A percentile compares a stretch with the other conserved stretches of the same genome.
Conservation (phyloP, 306 rosid species). For the Astragalus glycyphyllos region DNA sequence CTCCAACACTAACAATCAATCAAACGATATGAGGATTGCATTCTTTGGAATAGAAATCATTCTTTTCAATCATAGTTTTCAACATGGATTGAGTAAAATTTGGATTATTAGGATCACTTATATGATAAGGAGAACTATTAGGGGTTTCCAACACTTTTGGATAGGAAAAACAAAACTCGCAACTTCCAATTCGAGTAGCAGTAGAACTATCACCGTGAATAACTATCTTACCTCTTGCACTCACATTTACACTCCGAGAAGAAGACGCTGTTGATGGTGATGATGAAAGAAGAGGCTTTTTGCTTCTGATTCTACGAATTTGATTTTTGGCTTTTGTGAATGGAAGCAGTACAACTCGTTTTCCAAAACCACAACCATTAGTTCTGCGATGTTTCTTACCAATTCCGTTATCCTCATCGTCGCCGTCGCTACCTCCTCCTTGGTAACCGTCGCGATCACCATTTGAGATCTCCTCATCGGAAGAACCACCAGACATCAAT, state of each 20-base stretch:
- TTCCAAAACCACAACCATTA: conserved; percentile 36
- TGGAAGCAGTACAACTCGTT: conserved; percentile 49
- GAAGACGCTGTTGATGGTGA: conserved; percentile 26
- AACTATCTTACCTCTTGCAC: conserved; percentile 47
- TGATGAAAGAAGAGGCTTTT: conserved; percentile 35
- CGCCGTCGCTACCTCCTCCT: conserved; percentile 44
- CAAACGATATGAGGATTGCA: conserved; percentile 67
- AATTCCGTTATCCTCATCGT: conserved; percentile 34
- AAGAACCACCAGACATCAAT: conserved; percentile 59
- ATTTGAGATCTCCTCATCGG: conserved; percentile 50
- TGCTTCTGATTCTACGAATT: conserved; percentile 43
- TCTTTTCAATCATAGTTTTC: conserved; percentile 64
- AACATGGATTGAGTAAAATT: conserved; percentile 63
- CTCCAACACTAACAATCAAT: conserved; percentile 37
- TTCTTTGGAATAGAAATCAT: conserved; percentile 71
- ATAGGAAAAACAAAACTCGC: conserved; percentile 66
- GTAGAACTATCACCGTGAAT: conserved; percentile 14
- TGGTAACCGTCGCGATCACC: conserved; percentile 40
- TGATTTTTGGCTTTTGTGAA: conserved; percentile 55
- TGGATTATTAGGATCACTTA: conserved; percentile 64
- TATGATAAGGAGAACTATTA: conserved; percentile 41
- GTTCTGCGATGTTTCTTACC: conserved; percentile 41
- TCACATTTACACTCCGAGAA: conserved; percentile 27
- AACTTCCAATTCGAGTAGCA: conserved; percentile 39
- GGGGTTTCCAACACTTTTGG: conserved; percentile 57